Base-by-base conservation (phyloP, 805 yeast genomes). In the Wickerhamiella musiphila region DNA sequence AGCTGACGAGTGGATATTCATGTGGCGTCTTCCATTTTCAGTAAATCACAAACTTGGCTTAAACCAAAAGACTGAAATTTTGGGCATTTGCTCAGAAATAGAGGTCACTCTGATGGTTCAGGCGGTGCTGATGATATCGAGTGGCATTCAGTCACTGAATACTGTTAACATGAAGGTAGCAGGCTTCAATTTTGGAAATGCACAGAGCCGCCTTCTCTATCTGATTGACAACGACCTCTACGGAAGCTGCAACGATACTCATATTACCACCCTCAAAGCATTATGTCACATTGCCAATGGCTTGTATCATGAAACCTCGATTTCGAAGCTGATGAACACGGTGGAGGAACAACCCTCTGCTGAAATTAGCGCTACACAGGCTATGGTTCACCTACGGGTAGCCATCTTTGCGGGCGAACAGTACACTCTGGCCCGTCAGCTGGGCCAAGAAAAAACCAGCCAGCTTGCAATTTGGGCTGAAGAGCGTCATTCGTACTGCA, bases 341-440 rank as follows among this genome's bases (percentile, higher is more conserved):
- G 32, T 46, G 11, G 45, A 30, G 19, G 23, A 30, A 14, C 42
- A 39, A 29, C 28, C 37, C 23, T 38, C 26, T n/a, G 26, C 23
- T n/a, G 21, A 31, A 3, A 26, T 35, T 6, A n/a, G 43, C 16
- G 32, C 32, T 3, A 39, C 49, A 1, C 40, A 49, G 12, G 40
- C 51, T 8, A 35, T 41, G 6, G 38, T 53, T 18, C 44, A 52
- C 35, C 31, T 44, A 11, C 43, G 57, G n/a, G 41, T 50, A 1
- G 46, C 57, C 6, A 49, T 53, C 22, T 49, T 34, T 32, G 51
- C 54, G 1, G 37, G 41, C 16, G 57, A 53, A 14, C 45, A 48
- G 38, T 49, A 46, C 27, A 39, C 47, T 2, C 33, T 50, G 3
- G 48, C 54, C 3, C 21, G 39, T 8, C 46, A 51, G 26, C 28